These are phyloP conservation scores for Mrakia hoshinonis DNA, from an alignment of 768 basidiomycete genomes.

Conservation along the genomic window DNA sequence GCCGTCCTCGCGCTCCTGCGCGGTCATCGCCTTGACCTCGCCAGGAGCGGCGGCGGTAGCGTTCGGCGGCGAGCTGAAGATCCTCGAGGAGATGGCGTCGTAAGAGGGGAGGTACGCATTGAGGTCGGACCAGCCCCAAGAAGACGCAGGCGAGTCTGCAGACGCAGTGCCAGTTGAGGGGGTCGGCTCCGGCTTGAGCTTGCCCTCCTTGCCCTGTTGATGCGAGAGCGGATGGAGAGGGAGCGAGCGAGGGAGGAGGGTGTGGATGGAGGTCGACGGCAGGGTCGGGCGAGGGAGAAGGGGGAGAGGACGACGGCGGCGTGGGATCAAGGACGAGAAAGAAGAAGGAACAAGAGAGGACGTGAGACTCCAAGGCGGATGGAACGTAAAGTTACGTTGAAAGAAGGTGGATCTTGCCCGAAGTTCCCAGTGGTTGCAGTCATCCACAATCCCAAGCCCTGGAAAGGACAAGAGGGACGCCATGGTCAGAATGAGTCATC, in stretches of 20 bases:
- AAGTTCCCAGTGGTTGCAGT: constrained; percentile 93
- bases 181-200: constrained; percentile 1
- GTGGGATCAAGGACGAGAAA: not conserved
- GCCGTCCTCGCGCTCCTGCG: not conserved
- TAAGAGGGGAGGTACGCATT: not conserved
- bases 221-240: not conserved
- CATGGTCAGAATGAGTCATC: not conserved
- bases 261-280: not conserved
- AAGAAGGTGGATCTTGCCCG: constrained; percentile 45
- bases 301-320: not conserved
- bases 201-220: constrained; percentile 26
- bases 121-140: not conserved
- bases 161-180: not conserved
- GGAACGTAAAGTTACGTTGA: constrained; percentile 14
- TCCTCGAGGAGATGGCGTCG: not conserved
- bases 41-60: not conserved
- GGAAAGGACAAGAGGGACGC: not conserved
- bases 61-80: constrained; percentile 10
- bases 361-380: constrained; percentile 14
- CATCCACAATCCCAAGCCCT: constrained; percentile 73
- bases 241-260: not conserved
- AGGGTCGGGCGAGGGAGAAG: not conserved
- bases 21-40: not conserved
- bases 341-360: constrained; percentile 8
- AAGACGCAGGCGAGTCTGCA: not conserved